Conservation (phyloP, 2,329 filamentous ascomycete species). For the Boeremia lycopersici region DNA sequence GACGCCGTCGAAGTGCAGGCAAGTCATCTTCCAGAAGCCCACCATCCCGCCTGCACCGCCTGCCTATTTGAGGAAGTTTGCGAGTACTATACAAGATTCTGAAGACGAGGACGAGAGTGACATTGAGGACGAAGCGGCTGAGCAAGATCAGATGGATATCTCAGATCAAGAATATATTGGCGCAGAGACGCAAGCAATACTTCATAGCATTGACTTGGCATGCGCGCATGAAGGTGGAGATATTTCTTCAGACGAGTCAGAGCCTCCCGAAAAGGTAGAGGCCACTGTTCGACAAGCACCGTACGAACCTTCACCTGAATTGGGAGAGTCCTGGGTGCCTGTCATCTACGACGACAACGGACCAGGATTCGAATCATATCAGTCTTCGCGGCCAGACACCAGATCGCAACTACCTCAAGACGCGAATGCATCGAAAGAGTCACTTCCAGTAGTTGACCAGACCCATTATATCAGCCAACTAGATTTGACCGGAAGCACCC, state of each 20-base stretch:
- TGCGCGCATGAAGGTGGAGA: slow-evolving; percentile 25
- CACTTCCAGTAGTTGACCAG: neutral
- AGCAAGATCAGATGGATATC: neutral
- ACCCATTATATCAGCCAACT: neutral
- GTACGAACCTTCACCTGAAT: slow-evolving; percentile 24
- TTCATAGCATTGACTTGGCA: slow-evolving; percentile 33
- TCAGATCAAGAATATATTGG: neutral
- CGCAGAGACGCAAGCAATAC: slow-evolving; percentile 26
- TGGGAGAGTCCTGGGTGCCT: slow-evolving; percentile 24
- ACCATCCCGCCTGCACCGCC: slow-evolving; percentile 18
- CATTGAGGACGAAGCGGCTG: slow-evolving; percentile 24
- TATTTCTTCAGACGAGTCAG: neutral
- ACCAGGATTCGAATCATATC: slow-evolving; percentile 8
- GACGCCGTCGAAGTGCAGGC: slow-evolving; percentile 40
- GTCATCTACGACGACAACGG: slow-evolving; percentile 9
- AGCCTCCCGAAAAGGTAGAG: slow-evolving; percentile 18
- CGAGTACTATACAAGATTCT: slow-evolving; percentile 40
- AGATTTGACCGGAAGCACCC: neutral
- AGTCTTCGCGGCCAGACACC: neutral
- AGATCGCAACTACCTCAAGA: slow-evolving; percentile 14
- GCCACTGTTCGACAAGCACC: neutral
- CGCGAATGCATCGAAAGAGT: neutral
- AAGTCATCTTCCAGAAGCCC: slow-evolving; percentile 34
- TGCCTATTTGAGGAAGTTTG: slow-evolving; percentile 31
- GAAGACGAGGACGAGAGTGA: slow-evolving; percentile 40